Base-by-base conservation (phyloP, 2,329 filamentous ascomycete species). In the Neonectria faginata region DNA sequence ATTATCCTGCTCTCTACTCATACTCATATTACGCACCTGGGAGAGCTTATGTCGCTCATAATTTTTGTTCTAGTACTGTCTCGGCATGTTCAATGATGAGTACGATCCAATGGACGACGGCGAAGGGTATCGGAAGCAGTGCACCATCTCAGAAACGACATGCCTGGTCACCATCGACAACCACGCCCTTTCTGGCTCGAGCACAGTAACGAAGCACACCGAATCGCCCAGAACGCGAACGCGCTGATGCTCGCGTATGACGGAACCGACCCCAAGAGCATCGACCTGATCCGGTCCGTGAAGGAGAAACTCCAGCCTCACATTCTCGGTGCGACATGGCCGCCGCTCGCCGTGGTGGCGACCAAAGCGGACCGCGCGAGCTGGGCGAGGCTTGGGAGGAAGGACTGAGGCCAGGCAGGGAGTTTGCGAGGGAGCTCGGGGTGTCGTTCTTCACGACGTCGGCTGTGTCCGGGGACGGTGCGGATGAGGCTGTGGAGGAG, bases 401-500 rank as follows among this genome's bases (percentile, higher is more conserved):
- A 33, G 66, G 64, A 1, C 25, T 67, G 31, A 18, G 33, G n/a
- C 42, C 57, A 48, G 66, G 68, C 2, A 63, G 66, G 47, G 57
- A 69, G 47, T 16, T 70, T 51, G 67, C 68, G 31, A 50, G 36
- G 25, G 42, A 39, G 33, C 20, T 71, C 12, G 68, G 59, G 36
- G 68, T 48, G 16, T 57, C 60, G 41, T 70, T 70, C 58, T 67
- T 67, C 58, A 58, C 63, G 29, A 59, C 55, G 25, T 69, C 68
- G 27, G 58, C 68, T 27, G 58, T 69, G 51, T 67, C 64, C 58
- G 68, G 68, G 16, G 67, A 71, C 18, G 68, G 69, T 10, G 64
- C 71, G 10, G 66, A 66, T 48, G 68, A 70, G 57, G 64, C 48
- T 3, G 64, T 70, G 41, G 69, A 70, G 54, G 68, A 70, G 59